phyloP scores from a whole-genome alignment of 345 rosid species.

The Salix viminalis region DNA sequence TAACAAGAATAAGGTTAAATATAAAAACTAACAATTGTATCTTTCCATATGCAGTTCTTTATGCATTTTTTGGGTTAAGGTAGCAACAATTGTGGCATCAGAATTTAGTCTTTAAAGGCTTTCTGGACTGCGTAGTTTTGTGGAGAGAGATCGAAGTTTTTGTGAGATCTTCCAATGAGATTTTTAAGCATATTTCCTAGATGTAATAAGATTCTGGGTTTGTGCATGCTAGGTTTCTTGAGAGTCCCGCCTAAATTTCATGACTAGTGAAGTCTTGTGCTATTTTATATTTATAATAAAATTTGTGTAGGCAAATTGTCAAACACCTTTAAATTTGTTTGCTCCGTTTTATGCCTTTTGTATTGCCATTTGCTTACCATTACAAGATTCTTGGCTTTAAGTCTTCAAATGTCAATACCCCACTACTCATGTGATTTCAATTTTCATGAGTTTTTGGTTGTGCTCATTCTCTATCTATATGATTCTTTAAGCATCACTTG shows the following conservation, averaged over 20 bases:
- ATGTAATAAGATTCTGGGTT: background rate
- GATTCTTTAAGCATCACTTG: background rate
- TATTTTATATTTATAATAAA: background rate
- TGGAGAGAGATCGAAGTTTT: background rate
- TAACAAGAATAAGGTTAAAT: background rate
- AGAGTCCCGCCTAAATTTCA: background rate
- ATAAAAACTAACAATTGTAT: background rate
- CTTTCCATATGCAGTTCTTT: conserved; percentile 57
- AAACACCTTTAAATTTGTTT: background rate
- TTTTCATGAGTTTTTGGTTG: background rate
- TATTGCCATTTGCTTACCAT: background rate
- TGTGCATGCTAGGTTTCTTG: background rate
- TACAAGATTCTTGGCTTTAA: background rate
- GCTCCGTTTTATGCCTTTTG: background rate
- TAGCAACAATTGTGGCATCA: too few species aligned
- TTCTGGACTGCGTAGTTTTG: background rate
- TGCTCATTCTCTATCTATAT: background rate
- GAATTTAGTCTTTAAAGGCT: background rate
- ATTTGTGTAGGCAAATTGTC: background rate
- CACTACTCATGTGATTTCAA: background rate
- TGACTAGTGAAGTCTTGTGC: background rate
- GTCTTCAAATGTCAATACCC: background rate
- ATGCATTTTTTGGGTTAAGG: conserved; percentile 87
- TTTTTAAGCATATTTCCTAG: background rate
- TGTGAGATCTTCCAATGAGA: background rate